Base-by-base conservation (phyloP, 1,284 basidiomycete genomes). In the Fistulinella staudtii region DNA sequence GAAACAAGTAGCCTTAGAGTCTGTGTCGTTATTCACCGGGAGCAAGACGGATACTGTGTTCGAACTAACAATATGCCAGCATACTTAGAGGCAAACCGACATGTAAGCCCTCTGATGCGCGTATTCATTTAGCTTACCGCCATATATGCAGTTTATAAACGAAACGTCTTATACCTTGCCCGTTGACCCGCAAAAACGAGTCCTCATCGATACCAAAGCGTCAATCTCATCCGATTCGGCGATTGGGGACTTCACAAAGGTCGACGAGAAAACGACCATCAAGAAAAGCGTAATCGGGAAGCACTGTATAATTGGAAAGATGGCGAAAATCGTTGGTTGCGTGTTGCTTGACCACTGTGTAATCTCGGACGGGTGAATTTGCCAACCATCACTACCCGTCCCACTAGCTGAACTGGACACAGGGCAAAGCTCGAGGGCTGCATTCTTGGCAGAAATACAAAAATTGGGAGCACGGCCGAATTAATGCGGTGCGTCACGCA, bases 381-480 rank as follows among this genome's bases (percentile, higher is more conserved):
- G 8, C 4, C 9, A 4, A n/a, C 8, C 4, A 7, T 2, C 27
- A 23, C 14, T 30, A 27, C 39, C 20, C n/a, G n/a, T 8, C 21
- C 23, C 24, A 22, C 30, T 13, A 23, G 35, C 29, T 43, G 23
- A 46, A 39, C 34, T 42, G 29, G 25, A 46, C 36, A 14, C 55
- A 95, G 93, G 8, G 92, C 85, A 14, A 93, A 92, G 62, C 70
- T 99, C 5, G 95, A 98, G 36, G 87, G 89, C 33, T 90, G 84
- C 52, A 87, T 98, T 39, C 69, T 98, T 3, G 90, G 93, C 13
- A 82, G 80, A 46, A 85, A 85, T 51, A 92, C 89, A 0, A 82
- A 78, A 49, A 75, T 98, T 13, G 92, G 93, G 8, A 74, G 76
- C 31, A 90, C 89, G 60, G 82, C 87, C 1, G 82, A 86, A 53